Evolutionary conservation across 2,329 filamentous ascomycete genomes (phyloP), one percentile per base, ranked within the genome.

Genomic region (Aspergillus sp.): DNA sequence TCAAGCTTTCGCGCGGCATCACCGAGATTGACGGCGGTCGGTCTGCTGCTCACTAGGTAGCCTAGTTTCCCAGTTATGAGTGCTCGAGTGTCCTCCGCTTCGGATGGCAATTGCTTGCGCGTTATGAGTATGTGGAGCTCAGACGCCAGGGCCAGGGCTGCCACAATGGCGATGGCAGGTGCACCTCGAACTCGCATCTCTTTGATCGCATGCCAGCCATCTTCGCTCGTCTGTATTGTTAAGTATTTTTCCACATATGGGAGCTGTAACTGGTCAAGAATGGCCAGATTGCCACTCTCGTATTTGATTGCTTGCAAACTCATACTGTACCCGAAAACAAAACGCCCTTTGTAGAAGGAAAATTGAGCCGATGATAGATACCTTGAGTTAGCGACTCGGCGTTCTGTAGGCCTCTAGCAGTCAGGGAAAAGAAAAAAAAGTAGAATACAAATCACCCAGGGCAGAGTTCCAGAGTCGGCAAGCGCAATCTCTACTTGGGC

Each of bases 81-180:
- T 2, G 84, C 67, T 54, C 77, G 77, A 49, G 93, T 85, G 53
- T 90, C 84, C 52, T 90, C 86, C 0, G 85, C 82, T 4, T 80
- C 75, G 36, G 77, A 63, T 1, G 84, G 78, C 6, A 82, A 67
- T 64, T 80, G 81, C 16, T 67, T 65, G 22, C 64, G 46, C 2
- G 64, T 53, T 7, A 67, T 56, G 7, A 76, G 77, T 60, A 69
- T 84, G 54, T 87, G 81, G 9, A 98, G 78, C 75, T 98, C 94
- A 9, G 96, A 91, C 1, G 92, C 93, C 39, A 97, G 85, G 2
- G 91, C 89, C 36, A 99, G 84, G 20, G 90, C 91, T 22, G 95
- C 95, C n/a, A 99, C 95, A 65, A 99, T 98, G 49, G 95, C 95
- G 74, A 99, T 99, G 50, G 95, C 95, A 0, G 95, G 95, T 5